Evolutionary conservation across 1,139 yeast genomes (phyloP).

Genomic region (Lodderomyces orthopsilosis): DNA sequence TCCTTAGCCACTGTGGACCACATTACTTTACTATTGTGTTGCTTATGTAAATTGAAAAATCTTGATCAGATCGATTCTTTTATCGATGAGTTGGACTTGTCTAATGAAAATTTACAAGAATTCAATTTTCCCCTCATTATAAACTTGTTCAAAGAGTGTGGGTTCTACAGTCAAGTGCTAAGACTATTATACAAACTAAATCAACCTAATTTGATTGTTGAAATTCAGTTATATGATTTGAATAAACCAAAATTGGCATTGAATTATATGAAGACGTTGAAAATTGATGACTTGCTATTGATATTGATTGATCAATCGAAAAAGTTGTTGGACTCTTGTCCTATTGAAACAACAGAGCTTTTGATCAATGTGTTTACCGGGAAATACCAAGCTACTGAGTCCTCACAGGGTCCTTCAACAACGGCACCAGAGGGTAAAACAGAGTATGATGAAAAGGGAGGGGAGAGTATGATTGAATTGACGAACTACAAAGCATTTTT

Average conservation of each 20-base stretch:
- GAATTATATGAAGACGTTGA: conserved; percentile 63
- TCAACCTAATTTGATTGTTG: conserved; percentile 75
- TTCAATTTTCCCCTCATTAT: conserved; percentile 74
- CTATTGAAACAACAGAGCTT: conserved; percentile 79
- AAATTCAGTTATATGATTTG: conserved; percentile 68
- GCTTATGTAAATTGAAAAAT: conserved; percentile 76
- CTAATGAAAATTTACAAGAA: conserved; percentile 25
- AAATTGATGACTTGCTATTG: conserved; percentile 76
- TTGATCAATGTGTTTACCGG: conserved; percentile 90
- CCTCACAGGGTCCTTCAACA: conserved; percentile 6
- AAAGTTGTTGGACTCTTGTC: conserved; percentile 60
- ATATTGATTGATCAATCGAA: conserved; percentile 69
- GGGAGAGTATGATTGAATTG: conserved; percentile 25
- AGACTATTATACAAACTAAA: conserved; percentile 67
- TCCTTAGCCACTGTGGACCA: conserved; percentile 69
- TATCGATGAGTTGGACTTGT: conserved; percentile 42
- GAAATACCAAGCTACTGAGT: conserved; percentile 51
- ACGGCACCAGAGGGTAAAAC: conserved; percentile 8
- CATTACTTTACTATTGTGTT: conserved; percentile 74
- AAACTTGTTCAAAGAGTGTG: conserved; percentile 74
- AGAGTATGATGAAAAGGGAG: conserved; percentile 8
- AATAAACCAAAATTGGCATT: conserved; percentile 56
- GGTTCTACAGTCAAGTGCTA: conserved; percentile 67
- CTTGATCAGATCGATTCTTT: conserved; percentile 58
- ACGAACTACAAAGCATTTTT: conserved; percentile 75